These are phyloP conservation scores for Amanita thiersii DNA, from an alignment of 768 basidiomycete species.

Conservation along the genomic window DNA sequence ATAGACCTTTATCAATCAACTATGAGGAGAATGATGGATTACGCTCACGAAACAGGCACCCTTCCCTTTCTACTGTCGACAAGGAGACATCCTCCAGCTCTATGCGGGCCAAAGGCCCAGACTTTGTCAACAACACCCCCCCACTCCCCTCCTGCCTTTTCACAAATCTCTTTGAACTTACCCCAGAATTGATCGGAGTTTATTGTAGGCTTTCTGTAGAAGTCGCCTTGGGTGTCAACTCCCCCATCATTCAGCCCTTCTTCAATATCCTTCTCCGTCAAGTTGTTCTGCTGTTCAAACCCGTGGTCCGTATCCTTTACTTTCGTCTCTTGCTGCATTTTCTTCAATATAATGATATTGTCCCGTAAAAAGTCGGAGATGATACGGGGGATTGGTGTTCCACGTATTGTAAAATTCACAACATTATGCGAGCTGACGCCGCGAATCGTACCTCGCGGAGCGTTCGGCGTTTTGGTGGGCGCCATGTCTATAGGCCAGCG, in stretches of 20 bases:
- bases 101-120: constrained; percentile 90
- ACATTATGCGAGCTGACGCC: constrained; percentile 61
- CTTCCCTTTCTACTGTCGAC: constrained; percentile 58
- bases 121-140: constrained; percentile 55
- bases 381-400: constrained; percentile 62
- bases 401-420: constrained; percentile 79
- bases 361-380: constrained; percentile 73
- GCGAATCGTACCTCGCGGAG: constrained; percentile 69
- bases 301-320: constrained; percentile 18
- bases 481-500: constrained; percentile 64
- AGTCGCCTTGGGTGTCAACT: constrained; percentile 47
- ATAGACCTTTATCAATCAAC: constrained; percentile 8
- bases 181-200: constrained; percentile 77
- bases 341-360: constrained; percentile 58
- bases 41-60: constrained; percentile 47
- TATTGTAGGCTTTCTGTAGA: constrained; percentile 55
- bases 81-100: constrained; percentile 79
- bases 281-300: constrained; percentile 18
- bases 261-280: constrained; percentile 9
- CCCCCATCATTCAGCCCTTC: constrained; percentile 30
- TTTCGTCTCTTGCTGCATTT: constrained; percentile 43
- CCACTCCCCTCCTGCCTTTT: constrained; percentile 83
- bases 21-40: constrained; percentile 4
- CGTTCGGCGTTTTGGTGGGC: constrained; percentile 65
- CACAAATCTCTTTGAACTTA: constrained; percentile 53